Base-by-base conservation (phyloP, 2,329 filamentous ascomycete species). In the Fusarium sp. region DNA sequence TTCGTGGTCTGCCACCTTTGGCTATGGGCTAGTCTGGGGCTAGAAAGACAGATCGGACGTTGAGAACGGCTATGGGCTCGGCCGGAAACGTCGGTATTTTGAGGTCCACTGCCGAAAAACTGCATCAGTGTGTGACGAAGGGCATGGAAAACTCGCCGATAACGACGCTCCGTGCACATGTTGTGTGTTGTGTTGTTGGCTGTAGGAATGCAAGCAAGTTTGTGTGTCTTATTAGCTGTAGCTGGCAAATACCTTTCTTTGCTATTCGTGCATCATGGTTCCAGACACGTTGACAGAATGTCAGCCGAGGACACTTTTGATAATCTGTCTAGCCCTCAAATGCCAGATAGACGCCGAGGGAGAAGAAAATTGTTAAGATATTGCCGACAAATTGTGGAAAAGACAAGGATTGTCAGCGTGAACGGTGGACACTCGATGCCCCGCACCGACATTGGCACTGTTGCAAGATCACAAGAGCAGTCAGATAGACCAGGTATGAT, bases 61-160 rank as follows among this genome's bases (percentile, higher is more conserved):
- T 44, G 40, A 44, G 30, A 45, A 49, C 50, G 56, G 37, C 45
- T 24, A 52, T 54, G 28, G 35, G 47, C 35, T 64, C 69, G 67
- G 55, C 71, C 71, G 71, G 71, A 74, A 73, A 60, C 65, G 65
- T 74, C 71, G 71, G 71, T 58, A 53, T 35, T 46, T 44, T 26
- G 54, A 40, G 62, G 47, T 55, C 68, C 57, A 66, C 62, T 48
- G 24, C 65, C 57, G 62, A 65, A 60, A 60, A 64, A 64, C 54
- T 48, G 47, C 41, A 49, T 56, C 48, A 39, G 41, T 45, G 64
- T 60, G 40, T 44, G 52, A 71, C 58, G 62, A 49, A 41, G 47
- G 28, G 30, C 15, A 28, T 58, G 40, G 44, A 35, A 44, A 56
- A 61, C 33, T 55, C 20, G 47, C 48, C 47, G 49, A 62, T 47